Evolutionary conservation across 148 eudicot species (phyloP).

Genomic region (Nepenthes mirabilis): DNA sequence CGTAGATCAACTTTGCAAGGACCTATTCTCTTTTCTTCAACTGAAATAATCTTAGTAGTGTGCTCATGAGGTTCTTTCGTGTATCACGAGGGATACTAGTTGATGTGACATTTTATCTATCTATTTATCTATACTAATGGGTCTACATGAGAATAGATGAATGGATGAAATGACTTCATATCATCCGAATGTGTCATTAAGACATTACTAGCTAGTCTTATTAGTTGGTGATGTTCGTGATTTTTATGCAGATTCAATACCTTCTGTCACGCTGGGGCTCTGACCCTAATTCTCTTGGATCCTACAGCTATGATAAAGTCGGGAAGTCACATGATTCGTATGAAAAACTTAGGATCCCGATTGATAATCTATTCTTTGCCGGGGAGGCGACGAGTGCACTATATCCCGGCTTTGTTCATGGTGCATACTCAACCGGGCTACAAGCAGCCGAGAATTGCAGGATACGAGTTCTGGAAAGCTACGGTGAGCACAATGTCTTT

Average conservation of each 20-base stretch:
- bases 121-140: no score
- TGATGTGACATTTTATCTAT: no score
- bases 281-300: conserved; percentile 73
- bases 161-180: no score
- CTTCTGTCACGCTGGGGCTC: conserved; percentile 95
- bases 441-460: conserved; percentile 96
- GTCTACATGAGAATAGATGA: no score
- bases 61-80: no score
- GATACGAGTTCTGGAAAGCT: conserved; percentile 89
- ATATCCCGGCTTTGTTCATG: conserved; percentile 90
- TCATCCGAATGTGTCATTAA: no score
- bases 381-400: conserved; percentile 87
- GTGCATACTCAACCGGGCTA: conserved; percentile 83
- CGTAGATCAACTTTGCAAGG: no score
- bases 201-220: no score
- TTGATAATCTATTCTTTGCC: conserved; percentile 92
- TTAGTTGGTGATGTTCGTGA: not conserved
- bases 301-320: conserved; percentile 83
- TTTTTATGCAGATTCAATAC: conserved; percentile 70
- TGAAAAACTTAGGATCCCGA: conserved; percentile 73
- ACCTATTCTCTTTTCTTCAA: no score
- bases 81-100: no score
- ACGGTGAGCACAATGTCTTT: conserved; percentile 74
- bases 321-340: conserved; percentile 86
- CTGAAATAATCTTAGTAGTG: no score